Evolutionary conservation across 2,329 filamentous ascomycete species (phyloP).

Genomic region (Aspergillus aculeatus): DNA sequence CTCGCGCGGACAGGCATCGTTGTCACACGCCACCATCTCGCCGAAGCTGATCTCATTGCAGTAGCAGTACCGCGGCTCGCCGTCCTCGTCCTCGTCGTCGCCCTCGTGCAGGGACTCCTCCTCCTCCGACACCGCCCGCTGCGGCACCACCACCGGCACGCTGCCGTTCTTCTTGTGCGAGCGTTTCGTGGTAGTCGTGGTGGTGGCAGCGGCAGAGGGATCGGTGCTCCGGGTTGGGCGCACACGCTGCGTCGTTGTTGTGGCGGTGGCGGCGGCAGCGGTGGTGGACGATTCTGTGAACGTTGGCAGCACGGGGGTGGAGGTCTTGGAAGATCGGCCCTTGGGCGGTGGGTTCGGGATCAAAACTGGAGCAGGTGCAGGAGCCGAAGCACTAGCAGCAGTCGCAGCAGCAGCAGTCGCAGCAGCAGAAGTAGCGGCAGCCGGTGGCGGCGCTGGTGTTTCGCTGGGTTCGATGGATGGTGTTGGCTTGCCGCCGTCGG

Average conservation of each 20-base stretch:
- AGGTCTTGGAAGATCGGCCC: constrained; percentile 42
- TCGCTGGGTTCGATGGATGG: constrained; percentile 38
- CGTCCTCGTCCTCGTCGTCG: constrained; percentile 64
- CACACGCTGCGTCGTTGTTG: constrained; percentile 25
- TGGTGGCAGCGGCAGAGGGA: constrained; percentile 20
- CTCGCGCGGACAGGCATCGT: constrained; percentile 68
- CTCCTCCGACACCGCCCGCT: constrained; percentile 38
- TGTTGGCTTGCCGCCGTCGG: constrained; percentile 28
- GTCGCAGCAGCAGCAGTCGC: too few relatives aligned
- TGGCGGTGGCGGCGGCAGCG: constrained; percentile 5
- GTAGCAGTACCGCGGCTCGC: constrained; percentile 76
- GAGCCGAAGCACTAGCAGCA: not conserved
- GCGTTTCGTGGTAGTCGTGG: constrained; percentile 27
- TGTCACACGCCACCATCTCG: constrained; percentile 81
- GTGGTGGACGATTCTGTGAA: constrained; percentile 33
- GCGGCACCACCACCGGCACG: constrained; percentile 23
- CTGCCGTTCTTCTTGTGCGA: constrained; percentile 35
- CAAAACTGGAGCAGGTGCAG: not conserved
- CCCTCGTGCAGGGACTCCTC: constrained; percentile 47
- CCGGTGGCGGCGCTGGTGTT: constrained; percentile 14
- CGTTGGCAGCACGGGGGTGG: constrained; percentile 40
- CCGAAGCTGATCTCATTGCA: constrained; percentile 78
- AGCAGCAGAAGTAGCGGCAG: too few relatives aligned
- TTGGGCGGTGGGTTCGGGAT: constrained; percentile 23
- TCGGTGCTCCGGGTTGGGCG: constrained; percentile 39